phyloP scores from a whole-genome alignment of 2,329 filamentous ascomycete genomes.

The Aspergillaceae sp. region DNA sequence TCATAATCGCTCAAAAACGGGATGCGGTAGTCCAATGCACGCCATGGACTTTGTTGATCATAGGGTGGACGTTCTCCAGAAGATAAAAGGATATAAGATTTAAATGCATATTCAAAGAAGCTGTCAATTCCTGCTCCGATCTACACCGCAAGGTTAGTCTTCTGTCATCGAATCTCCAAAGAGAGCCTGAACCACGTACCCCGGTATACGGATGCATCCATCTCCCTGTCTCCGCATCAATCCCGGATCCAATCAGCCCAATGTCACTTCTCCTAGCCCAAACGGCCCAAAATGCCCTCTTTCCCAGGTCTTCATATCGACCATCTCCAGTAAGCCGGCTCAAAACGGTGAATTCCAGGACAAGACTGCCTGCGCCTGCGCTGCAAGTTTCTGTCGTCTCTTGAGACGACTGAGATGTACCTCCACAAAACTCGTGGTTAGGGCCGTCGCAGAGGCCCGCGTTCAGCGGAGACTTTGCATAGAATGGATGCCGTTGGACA shows the following conservation, averaged over 20 bases:
- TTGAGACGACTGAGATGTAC: constrained; percentile 21
- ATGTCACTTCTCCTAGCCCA: constrained; percentile 81
- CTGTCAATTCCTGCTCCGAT: constrained; percentile 96
- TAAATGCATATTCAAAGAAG: constrained; percentile 97
- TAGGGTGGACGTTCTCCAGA: constrained; percentile 46
- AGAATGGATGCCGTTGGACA: constrained; percentile 62
- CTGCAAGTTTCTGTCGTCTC: constrained; percentile 96
- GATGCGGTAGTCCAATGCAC: constrained; percentile 56
- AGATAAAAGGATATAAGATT: constrained; percentile 83
- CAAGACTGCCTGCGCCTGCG: constrained; percentile 88
- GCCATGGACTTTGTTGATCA: constrained; percentile 33
- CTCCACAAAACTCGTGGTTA: constrained; percentile 39
- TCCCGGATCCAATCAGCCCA: constrained; percentile 79
- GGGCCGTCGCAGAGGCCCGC: constrained; percentile 28
- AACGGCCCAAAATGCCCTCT: constrained; percentile 94
- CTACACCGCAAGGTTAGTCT: constrained; percentile 15
- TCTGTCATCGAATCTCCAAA: background rate
- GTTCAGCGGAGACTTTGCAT: constrained; percentile 74
- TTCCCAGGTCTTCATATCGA: constrained; percentile 82
- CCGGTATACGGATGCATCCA: constrained; percentile 89
- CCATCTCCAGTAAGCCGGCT: constrained; percentile 78
- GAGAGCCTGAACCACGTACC: constrained; percentile 19
- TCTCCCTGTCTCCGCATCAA: constrained; percentile 80
- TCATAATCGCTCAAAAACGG: constrained; percentile 54
- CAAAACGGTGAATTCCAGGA: constrained; percentile 85